These are phyloP conservation scores for Alternaria hordeiaustralica DNA, from an alignment of 2,329 filamentous ascomycete species.

Conservation along the genomic window DNA sequence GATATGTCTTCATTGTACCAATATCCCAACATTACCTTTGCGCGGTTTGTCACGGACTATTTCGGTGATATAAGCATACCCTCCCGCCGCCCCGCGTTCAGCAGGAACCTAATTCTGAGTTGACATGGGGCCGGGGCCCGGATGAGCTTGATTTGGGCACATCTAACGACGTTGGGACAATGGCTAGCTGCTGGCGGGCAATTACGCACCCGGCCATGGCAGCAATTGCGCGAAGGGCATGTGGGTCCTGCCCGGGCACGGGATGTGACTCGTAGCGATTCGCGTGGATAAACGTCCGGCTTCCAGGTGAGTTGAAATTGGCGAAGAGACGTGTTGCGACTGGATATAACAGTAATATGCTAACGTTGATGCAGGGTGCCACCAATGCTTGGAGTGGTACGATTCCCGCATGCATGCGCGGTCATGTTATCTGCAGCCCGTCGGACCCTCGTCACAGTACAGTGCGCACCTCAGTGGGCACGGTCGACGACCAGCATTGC, in stretches of 20 bases:
- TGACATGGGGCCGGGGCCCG: constrained; percentile 9
- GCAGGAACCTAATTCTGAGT: constrained; percentile 9
- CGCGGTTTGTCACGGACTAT: not conserved
- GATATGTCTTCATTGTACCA: not conserved
- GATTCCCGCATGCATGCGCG: not conserved
- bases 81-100: constrained; percentile 12
- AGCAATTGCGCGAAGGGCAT: constrained; percentile 6
- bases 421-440: not conserved
- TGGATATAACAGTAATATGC: not conserved
- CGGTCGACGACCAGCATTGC: not conserved
- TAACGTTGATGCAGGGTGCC: not conserved
- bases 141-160: not conserved
- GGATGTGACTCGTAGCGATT: constrained; percentile 10
- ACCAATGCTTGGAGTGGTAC: not conserved
- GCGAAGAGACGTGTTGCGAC: not conserved
- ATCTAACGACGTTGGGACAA: not conserved
- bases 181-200: constrained; percentile 6
- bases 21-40: not conserved
- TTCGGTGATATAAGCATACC: constrained; percentile 5
- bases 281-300: constrained; percentile 18
- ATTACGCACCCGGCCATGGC: constrained; percentile 9
- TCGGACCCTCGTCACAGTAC: not conserved
- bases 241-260: constrained; percentile 1
- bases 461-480: not conserved
- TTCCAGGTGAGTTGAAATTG: not conserved